Base-by-base conservation (phyloP, 441 rosid species). In the Pelargonium fulgidum region DNA sequence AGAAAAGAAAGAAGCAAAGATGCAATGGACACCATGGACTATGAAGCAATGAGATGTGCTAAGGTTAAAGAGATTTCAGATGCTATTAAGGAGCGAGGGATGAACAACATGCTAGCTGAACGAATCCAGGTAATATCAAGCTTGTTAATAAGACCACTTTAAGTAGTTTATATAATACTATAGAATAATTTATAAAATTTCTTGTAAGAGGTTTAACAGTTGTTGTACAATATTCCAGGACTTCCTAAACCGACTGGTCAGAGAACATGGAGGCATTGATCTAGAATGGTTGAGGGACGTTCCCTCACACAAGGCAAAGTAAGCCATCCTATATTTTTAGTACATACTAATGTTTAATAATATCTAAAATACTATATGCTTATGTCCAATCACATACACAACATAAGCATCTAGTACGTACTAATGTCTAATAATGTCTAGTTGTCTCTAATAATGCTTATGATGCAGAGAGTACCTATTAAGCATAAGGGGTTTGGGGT, bases 261-360 rank as follows among this genome's bases (percentile, higher is more conserved):
- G 72, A 68, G 93, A 92, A 2, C 99, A 95, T 63, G 93, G 87
- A 77, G 85, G 87, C 77, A 73, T 80, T 65, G 97, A 95, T 77
- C 90, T 95, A 54, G 99, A 95, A 80, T 92, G 99, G 99, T 76
- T 95, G 73, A 82, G 96, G 82, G 89, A 89, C 68, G 87, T 89
- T 44, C 80, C 89, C 10, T 82, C 97, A 39, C 95, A 88, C 16
- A 81, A 85, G 81, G 93, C 93, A 75, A 92, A 95, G 99, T 92
- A 80, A 82, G 83, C 66, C 74, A 59, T 77, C 52, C 63, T 8
- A 68, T 75, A 41, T 64, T 63, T 66, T 62, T 39, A 17, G 16
- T 62, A 62, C 68, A 7, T 6, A 16, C 9, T 45, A 13, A 16
- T 64, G 47, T 14, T 9, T 17, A 6, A 39, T 14, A 33, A 39